These are phyloP conservation scores for Begonia peltatifolia DNA, from an alignment of 306 rosid genomes.

Conservation along the genomic window DNA sequence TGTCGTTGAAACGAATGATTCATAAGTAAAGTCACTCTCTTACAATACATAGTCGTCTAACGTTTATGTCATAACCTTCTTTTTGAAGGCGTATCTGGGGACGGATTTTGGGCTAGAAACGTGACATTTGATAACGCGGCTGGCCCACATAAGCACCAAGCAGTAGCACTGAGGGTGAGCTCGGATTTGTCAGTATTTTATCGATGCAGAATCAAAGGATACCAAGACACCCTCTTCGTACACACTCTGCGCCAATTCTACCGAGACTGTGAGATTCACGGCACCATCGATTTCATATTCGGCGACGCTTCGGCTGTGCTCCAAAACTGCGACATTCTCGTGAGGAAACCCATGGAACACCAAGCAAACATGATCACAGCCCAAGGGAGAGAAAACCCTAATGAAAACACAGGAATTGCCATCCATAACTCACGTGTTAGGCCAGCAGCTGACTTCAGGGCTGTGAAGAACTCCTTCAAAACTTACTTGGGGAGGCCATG, in stretches of 20 bases:
- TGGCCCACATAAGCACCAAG: constrained; percentile 49
- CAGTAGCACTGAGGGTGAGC: constrained; percentile 31
- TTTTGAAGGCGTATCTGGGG: constrained; percentile 44
- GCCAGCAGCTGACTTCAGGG: constrained; percentile 6
- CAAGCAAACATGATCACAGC: constrained; percentile 58
- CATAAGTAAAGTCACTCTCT: too few species aligned
- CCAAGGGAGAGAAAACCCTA: constrained; percentile 11
- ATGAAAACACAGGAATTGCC: constrained; percentile 24
- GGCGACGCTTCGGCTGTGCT: constrained; percentile 30
- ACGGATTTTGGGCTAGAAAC: constrained; percentile 70
- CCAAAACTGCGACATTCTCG: constrained; percentile 48
- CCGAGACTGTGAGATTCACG: constrained; percentile 40
- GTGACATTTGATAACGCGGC: constrained; percentile 67
- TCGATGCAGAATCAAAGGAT: neutral
- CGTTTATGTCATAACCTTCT: neutral
- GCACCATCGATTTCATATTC: constrained; percentile 35
- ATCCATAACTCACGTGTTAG: constrained; percentile 23
- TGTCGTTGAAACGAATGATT: too few species aligned
- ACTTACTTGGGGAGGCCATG: constrained; percentile 64
- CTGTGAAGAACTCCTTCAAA: neutral
- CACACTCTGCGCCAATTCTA: constrained; percentile 59
- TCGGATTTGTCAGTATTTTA: too few species aligned
- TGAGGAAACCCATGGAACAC: constrained; percentile 29
- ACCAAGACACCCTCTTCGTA: constrained; percentile 57
- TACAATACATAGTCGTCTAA: too few species aligned